These are phyloP conservation scores for Castanea sativa DNA, from an alignment of 306 rosid genomes.

Conservation along the genomic window DNA sequence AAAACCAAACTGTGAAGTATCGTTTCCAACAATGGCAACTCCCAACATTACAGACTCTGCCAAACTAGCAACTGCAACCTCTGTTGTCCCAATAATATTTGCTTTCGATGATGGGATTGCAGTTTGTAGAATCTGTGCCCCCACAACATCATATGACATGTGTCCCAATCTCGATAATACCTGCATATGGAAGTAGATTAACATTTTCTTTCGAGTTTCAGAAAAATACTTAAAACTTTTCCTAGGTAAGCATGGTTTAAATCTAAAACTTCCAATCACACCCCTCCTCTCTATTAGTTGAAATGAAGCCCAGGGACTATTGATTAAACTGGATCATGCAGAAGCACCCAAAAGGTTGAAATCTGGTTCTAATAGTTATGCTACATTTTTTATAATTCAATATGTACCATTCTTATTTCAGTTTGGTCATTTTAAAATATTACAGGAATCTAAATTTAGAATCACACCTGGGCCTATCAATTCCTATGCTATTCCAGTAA, in stretches of 20 bases:
- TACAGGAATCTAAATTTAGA: slow-evolving; percentile 2
- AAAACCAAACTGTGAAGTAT: slow-evolving; percentile 71
- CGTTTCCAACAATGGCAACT: slow-evolving; percentile 83
- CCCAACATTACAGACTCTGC: slow-evolving; percentile 90
- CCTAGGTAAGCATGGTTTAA: neutral
- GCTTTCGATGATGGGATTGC: slow-evolving; percentile 96
- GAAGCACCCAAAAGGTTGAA: neutral
- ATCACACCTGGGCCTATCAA: neutral
- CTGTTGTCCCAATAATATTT: slow-evolving; percentile 87
- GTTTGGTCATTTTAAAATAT: neutral
- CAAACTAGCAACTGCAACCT: slow-evolving; percentile 90
- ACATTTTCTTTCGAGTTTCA: slow-evolving; percentile 5
- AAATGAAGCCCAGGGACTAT: neutral
- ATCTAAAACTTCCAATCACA: neutral
- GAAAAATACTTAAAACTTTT: neutral
- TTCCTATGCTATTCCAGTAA: neutral
- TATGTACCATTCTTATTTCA: neutral
- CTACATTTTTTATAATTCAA: neutral
- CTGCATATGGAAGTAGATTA: slow-evolving; percentile 39
- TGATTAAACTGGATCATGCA: slow-evolving; percentile 1
- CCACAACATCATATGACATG: slow-evolving; percentile 94
- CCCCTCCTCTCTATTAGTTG: neutral
- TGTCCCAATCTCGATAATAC: slow-evolving; percentile 87
- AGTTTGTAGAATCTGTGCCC: slow-evolving; percentile 90
- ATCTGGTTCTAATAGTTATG: neutral